Evolutionary conservation across 768 basidiomycete species (phyloP).

Genomic region (Boletellus ananas): DNA sequence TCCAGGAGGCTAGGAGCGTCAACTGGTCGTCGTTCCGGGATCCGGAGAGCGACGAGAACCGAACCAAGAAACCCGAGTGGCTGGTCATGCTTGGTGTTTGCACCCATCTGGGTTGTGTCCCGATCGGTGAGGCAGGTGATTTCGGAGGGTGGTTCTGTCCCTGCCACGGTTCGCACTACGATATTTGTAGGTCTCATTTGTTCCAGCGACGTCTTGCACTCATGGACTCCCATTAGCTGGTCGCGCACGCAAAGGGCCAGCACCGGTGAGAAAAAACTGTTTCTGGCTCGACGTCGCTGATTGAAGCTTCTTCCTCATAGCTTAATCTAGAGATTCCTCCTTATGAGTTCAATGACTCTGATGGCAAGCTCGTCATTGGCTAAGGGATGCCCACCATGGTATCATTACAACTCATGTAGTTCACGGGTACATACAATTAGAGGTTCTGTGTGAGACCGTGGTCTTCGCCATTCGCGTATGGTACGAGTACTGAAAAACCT

Average conservation of each 20-base stretch:
- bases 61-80: constrained; percentile 96
- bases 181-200: constrained; percentile 68
- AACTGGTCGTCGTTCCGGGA: constrained; percentile 90
- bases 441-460: constrained; percentile 11
- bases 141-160: constrained; percentile 99
- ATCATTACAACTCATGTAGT: constrained; percentile 19
- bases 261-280: constrained; percentile 61
- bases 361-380: constrained; percentile 85
- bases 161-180: constrained; percentile 98
- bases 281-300: neutral
- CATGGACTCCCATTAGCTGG: constrained; percentile 56
- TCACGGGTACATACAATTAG: constrained; percentile 22
- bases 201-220: constrained; percentile 1
- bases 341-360: constrained; percentile 84
- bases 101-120: constrained; percentile 98
- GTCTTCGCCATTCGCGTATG: neutral
- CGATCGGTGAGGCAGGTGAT: constrained; percentile 96
- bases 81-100: constrained; percentile 89
- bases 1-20: constrained; percentile 82
- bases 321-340: constrained; percentile 93
- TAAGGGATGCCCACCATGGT: constrained; percentile 31
- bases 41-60: constrained; percentile 84
- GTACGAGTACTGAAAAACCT: neutral
- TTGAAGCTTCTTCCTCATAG: constrained; percentile 34
- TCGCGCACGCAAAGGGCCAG: constrained; percentile 93